Conservation (phyloP, 495 filamentous ascomycete species). For the Tuber calosporum region DNA sequence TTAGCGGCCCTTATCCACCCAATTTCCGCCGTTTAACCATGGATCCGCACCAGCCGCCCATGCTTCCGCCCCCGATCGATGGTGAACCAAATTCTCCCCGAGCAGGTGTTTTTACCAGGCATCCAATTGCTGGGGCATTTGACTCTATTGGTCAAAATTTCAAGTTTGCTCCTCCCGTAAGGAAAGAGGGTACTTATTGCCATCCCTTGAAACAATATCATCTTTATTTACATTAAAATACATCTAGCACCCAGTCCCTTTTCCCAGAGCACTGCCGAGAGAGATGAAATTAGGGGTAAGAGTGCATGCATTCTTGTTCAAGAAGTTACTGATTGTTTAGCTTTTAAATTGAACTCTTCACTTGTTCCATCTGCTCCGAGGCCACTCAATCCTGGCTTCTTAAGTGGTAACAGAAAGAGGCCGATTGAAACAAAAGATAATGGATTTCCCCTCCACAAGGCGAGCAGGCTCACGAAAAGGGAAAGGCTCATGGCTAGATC, state of each 20-base stretch:
- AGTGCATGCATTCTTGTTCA: not conserved
- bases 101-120: not conserved
- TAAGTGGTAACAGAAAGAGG: not conserved
- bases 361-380: not conserved
- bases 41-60: not conserved
- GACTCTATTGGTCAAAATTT: constrained; percentile 31
- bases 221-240: not conserved
- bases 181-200: constrained; percentile 4
- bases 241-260: not conserved
- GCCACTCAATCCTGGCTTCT: not conserved
- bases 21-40: not conserved
- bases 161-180: constrained; percentile 24
- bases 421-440: not conserved
- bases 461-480: not conserved
- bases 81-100: not conserved
- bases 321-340: not conserved
- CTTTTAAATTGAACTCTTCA: not conserved
- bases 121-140: constrained; percentile 17
- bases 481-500: not conserved
- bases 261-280: not conserved
- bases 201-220: not conserved
- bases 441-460: not conserved
- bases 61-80: not conserved
- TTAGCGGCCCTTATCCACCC: not conserved
- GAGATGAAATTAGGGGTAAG: not conserved